A percentile compares a stretch with the other conserved stretches of the same genome.
Evolutionary conservation across 495 filamentous ascomycete species (phyloP).

Genomic region (Xylaria acuta): DNA sequence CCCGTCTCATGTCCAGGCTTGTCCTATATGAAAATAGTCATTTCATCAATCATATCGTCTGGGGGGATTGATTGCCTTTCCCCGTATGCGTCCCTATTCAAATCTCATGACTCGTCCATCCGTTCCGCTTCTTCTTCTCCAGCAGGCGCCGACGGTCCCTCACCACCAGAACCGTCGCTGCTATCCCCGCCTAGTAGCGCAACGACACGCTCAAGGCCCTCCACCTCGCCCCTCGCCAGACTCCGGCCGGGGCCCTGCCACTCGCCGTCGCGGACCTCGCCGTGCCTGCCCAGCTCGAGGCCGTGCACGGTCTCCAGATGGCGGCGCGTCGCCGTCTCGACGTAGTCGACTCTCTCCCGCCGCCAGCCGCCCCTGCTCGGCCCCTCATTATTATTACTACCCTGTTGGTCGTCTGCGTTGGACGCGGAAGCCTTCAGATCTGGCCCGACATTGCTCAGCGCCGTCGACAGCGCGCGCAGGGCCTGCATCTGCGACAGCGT

Average conservation of each 20-base stretch:
- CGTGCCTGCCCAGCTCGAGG: constrained; percentile 60
- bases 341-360: constrained; percentile 73
- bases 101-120: constrained; percentile 41
- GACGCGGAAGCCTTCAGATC: constrained; percentile 51
- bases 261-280: constrained; percentile 65
- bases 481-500: constrained; percentile 80
- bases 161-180: background rate
- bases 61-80: background rate
- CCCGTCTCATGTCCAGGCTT: background rate
- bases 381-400: background rate
- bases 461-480: constrained; percentile 68
- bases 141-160: constrained; percentile 10
- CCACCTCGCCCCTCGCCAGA: constrained; percentile 56
- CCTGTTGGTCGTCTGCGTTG: constrained; percentile 42
- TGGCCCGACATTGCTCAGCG: constrained; percentile 66
- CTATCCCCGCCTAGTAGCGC: constrained; percentile 44
- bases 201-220: constrained; percentile 57
- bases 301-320: constrained; percentile 63
- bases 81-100: background rate
- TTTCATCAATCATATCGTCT: constrained; percentile 15
- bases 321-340: constrained; percentile 69
- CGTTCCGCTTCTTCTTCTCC: constrained; percentile 30
- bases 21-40: background rate
- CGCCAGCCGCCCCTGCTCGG: constrained; percentile 45
- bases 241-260: constrained; percentile 54